Evolutionary conservation across 768 basidiomycete species (phyloP).

Genomic region (Lactarius vividus): DNA sequence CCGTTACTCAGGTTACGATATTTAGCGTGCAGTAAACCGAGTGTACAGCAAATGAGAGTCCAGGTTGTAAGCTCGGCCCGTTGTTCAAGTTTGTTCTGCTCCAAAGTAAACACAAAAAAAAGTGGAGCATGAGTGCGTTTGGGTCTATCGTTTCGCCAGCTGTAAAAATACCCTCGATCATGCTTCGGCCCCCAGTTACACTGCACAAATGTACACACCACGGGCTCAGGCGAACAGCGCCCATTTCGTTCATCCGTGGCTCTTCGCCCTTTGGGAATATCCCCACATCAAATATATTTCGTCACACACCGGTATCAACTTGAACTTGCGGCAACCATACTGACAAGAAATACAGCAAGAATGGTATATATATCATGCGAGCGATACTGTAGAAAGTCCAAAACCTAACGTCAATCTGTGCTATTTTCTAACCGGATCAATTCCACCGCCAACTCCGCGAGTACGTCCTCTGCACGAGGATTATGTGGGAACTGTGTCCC

Average conservation of each 20-base stretch:
- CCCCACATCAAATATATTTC: too few relatives aligned
- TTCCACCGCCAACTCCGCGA: conserved; percentile 61
- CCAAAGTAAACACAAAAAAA: too few relatives aligned
- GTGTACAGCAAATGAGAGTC: too few relatives aligned
- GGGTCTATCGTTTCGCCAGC: too few relatives aligned
- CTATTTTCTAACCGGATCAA: conserved; percentile 51
- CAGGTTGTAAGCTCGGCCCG: too few relatives aligned
- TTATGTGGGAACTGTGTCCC: conserved; percentile 68
- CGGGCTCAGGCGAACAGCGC: neutral
- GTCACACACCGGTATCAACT: too few relatives aligned
- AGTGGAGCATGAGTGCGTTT: too few relatives aligned
- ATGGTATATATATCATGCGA: neutral
- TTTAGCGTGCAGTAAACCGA: too few relatives aligned
- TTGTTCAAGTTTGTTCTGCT: too few relatives aligned
- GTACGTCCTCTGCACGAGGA: conserved; percentile 60
- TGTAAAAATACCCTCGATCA: neutral
- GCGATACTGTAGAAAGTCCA: neutral
- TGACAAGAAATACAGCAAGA: neutral
- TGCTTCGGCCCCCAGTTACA: conserved; percentile 1
- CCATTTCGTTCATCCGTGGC: neutral
- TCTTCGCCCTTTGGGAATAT: too few relatives aligned
- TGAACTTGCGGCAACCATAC: neutral
- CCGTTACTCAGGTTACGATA: too few relatives aligned
- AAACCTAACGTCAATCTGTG: neutral
- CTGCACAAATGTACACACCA: neutral